Base-by-base conservation (phyloP, 2,329 filamentous ascomycete species). In the Colletotrichum eleusines region DNA sequence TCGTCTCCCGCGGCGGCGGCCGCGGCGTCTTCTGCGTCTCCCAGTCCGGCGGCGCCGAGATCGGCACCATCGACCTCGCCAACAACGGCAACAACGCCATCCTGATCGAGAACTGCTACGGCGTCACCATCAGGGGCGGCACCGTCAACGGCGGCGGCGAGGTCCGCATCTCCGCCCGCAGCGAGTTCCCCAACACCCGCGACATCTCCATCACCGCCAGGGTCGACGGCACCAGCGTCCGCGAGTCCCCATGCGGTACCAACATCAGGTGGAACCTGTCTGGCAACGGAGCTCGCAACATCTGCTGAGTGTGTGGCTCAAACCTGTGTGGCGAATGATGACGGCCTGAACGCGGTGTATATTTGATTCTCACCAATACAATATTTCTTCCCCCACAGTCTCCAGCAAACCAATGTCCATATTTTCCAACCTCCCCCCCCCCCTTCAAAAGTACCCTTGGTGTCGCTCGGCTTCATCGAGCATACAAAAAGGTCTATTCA, bases 31-130 rank as follows among this genome's bases (percentile, higher is more conserved):
- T 89, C 77, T 89, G 87, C 66, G 87, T 89, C 1, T 88, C 86
- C 0, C 80, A 85, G 74, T 88, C 86, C 0, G 87, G 87, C 1
- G 87, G 79, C n/a, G 85, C 81, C 2, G 83, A 82, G 11, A 89
- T 89, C 66, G 77, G 76, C 11, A 79, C 72, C 5, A 78, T 88
- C 23, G 86, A 89, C 72, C 79, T 89, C 1, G 81, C 85, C 0
- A 78, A 80, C 73, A 89, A 88, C 58, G 87, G 83, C 0, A 87
- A 86, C 75, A 89, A 89, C 67, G 84, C 87, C 0, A 81, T 89
- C 26, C 80, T 89, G 1, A 85, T 89, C 35, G 87, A 89, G 81
- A 89, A 89, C 77, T 89, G 87, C 79, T 89, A 89, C 76, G 86
- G 86, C 62, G 72, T 89, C 40, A 77, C 79, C 1, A 88, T 89